Conservation (phyloP, 169 alveolate genomes). For the Plasmodium inui region DNA sequence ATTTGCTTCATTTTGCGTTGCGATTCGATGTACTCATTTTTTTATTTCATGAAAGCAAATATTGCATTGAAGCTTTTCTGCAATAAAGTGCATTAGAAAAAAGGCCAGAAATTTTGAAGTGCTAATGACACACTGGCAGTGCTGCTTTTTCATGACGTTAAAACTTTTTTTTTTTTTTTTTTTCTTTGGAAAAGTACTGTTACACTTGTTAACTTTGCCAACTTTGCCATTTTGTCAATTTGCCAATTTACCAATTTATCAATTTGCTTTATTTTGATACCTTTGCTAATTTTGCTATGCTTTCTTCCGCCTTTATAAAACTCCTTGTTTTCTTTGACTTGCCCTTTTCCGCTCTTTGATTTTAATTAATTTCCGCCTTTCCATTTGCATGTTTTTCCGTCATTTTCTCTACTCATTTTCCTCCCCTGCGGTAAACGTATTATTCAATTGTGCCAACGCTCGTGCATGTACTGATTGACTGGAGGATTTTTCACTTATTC, state of each 20-base stretch:
- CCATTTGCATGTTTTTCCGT: slow-evolving; percentile 24
- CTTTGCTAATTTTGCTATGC: neutral
- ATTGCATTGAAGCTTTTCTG: slow-evolving; percentile 23
- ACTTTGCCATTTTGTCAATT: neutral
- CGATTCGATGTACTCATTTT: neutral
- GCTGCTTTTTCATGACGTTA: neutral
- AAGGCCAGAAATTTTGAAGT: slow-evolving; percentile 31
- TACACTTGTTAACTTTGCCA: slow-evolving; percentile 31
- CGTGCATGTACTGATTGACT: neutral
- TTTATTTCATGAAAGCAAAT: slow-evolving; percentile 19
- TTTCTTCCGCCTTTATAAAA: neutral
- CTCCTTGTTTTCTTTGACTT: neutral
- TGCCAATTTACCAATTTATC: neutral
- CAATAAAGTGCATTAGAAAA: slow-evolving; percentile 40
- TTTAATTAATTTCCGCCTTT: slow-evolving; percentile 27
- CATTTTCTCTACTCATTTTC: slow-evolving; percentile 16
- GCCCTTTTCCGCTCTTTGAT: slow-evolving; percentile 7
- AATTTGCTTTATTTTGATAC: neutral
- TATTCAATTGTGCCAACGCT: slow-evolving; percentile 33
- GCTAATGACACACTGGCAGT: slow-evolving; percentile 6
- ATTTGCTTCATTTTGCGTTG: neutral
- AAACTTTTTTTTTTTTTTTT: slow-evolving; percentile 26
- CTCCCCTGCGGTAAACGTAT: neutral
- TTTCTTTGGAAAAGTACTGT: slow-evolving; percentile 15
- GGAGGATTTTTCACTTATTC: neutral